Evolutionary conservation across 2,329 filamentous ascomycete species (phyloP).

Genomic region (Dothiorella sarmentorum): DNA sequence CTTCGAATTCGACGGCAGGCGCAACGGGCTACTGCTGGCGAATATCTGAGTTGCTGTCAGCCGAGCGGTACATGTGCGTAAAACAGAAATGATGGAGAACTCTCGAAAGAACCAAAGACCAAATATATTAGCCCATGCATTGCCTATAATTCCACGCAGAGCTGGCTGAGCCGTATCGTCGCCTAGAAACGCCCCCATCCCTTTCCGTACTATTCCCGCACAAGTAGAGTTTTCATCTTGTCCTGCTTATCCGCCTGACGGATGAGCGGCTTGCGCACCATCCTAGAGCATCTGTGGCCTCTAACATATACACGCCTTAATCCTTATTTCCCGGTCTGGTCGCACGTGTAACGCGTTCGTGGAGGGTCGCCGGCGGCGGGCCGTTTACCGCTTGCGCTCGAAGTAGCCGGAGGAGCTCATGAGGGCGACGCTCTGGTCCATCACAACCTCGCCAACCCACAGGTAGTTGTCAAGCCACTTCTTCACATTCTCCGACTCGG

Average conservation of each 20-base stretch:
- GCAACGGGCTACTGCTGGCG: no score
- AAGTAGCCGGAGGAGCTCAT: constrained; percentile 87
- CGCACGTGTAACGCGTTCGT: not conserved
- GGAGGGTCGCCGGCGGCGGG: not conserved
- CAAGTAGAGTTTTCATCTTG: not conserved
- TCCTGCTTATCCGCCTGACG: not conserved
- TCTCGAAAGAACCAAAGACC: not conserved
- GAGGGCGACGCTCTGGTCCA: constrained; percentile 94
- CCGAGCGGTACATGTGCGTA: not conserved
- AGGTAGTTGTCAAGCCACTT: constrained; percentile 93
- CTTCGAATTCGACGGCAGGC: no score
- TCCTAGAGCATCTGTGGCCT: not conserved
- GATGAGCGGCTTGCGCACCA: not conserved
- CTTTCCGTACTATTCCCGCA: not conserved
- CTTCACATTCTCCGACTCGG: constrained; percentile 77
- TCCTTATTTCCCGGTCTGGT: not conserved
- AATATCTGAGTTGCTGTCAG: not conserved
- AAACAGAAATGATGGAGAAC: not conserved
- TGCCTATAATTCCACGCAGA: constrained; percentile 7
- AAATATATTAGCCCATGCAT: constrained; percentile 1
- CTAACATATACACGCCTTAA: not conserved
- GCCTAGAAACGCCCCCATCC: constrained; percentile 8
- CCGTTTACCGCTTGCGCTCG: constrained; percentile 70
- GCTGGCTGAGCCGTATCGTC: constrained; percentile 11
- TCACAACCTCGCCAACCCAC: constrained; percentile 92